Evolutionary conservation across 164 flowering plant genomes (phyloP).

Genomic region (Nelumbo lutea): DNA sequence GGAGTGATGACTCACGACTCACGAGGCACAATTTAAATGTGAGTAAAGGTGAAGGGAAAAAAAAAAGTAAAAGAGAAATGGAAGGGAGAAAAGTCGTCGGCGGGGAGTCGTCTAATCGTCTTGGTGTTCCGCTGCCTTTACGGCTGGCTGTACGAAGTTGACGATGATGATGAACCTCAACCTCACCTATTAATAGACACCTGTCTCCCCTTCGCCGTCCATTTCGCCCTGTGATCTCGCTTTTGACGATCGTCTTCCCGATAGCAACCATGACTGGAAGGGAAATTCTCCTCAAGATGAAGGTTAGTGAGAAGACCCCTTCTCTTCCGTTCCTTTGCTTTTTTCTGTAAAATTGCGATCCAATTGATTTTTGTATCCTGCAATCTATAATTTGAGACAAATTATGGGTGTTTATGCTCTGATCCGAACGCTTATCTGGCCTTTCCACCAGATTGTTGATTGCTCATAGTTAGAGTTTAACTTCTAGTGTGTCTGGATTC

Average conservation of each 20-base stretch:
- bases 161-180: not conserved
- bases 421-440: not conserved
- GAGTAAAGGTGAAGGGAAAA: too few species aligned
- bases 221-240: too few species aligned
- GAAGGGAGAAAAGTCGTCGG: too few species aligned
- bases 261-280: slow-evolving; percentile 42
- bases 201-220: not conserved
- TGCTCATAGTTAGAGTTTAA: too few species aligned
- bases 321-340: not conserved
- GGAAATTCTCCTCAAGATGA: slow-evolving; percentile 69
- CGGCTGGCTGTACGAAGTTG: too few species aligned
- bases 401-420: not conserved
- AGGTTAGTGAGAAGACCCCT: slow-evolving; percentile 29
- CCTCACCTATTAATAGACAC: not conserved
- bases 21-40: too few species aligned
- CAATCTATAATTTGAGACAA: not conserved
- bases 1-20: too few species aligned
- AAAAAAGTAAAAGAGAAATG: too few species aligned
- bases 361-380: too few species aligned
- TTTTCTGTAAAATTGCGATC: not conserved
- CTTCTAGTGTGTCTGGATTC: too few species aligned
- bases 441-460: not conserved
- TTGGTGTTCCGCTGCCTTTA: too few species aligned
- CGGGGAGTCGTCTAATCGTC: too few species aligned
- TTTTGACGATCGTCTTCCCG: not conserved